Percentiles rank a stretch among this genome's conserved stretches.
These are phyloP conservation scores for Ceratobasidium sp. DNA, from an alignment of 1,284 basidiomycete species.

Conservation along the genomic window DNA sequence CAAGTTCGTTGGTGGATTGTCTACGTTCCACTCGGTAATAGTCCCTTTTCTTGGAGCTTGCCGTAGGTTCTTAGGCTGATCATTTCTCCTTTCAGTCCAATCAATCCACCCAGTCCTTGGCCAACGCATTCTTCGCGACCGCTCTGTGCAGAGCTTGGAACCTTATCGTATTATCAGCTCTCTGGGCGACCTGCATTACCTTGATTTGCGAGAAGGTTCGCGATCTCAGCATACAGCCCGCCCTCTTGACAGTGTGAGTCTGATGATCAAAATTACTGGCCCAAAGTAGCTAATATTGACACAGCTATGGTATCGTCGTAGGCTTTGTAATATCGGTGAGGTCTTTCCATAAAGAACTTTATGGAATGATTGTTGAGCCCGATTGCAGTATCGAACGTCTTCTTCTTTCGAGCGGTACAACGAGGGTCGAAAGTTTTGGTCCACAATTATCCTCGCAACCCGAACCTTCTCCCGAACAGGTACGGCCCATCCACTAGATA, in stretches of 20 bases:
- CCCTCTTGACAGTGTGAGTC: conserved; percentile 3
- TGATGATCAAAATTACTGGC: too few relatives aligned
- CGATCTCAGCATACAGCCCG: conserved; percentile 9
- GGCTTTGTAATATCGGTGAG: conserved; percentile 65
- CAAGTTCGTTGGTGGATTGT: neutral
- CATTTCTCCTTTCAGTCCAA: neutral
- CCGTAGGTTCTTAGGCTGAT: neutral
- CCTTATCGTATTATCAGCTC: conserved; percentile 65
- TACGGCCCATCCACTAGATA: neutral
- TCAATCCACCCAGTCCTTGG: conserved; percentile 11
- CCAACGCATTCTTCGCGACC: conserved; percentile 57
- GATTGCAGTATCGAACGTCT: conserved; percentile 62
- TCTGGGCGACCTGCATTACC: conserved; percentile 57
- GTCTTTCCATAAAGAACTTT: neutral
- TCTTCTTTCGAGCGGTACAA: conserved; percentile 76
- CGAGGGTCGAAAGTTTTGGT: conserved; percentile 74
- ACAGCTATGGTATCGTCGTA: conserved; percentile 63
- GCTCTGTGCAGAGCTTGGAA: conserved; percentile 72
- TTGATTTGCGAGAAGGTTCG: conserved; percentile 2
- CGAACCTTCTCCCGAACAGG: conserved; percentile 58
- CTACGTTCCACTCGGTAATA: neutral
- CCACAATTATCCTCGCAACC: conserved; percentile 66
- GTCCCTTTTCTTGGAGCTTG: neutral
- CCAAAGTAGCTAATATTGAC: neutral
- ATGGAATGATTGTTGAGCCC: neutral